Evolutionary conservation across 352 stramenopile genomes (phyloP).

Genomic region (Plasmopara muralis): DNA sequence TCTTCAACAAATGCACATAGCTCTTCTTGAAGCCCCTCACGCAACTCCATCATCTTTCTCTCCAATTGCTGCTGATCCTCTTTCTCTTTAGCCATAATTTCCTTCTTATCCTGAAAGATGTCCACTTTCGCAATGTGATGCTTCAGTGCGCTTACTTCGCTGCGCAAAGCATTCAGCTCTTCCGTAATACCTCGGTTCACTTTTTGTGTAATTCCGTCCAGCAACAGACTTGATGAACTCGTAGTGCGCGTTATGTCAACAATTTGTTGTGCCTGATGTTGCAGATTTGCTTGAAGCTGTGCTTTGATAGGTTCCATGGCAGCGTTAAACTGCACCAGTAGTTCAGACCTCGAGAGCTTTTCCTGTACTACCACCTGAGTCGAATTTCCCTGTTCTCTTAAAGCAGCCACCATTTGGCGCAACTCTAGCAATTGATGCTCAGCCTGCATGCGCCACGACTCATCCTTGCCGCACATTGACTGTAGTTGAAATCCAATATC

Average conservation of each 20-base stretch:
- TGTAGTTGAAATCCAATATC: slow-evolving; percentile 77
- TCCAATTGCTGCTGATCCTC: slow-evolving; percentile 18
- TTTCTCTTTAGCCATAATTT: slow-evolving; percentile 14
- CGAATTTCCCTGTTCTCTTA: slow-evolving; percentile 64
- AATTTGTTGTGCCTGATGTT: slow-evolving; percentile 73
- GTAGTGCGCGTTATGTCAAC: slow-evolving; percentile 51
- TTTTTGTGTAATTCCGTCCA: slow-evolving; percentile 60
- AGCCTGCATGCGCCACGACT: slow-evolving; percentile 78
- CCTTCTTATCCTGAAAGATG: slow-evolving; percentile 27
- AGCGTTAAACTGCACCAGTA: slow-evolving; percentile 77
- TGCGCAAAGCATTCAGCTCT: slow-evolving; percentile 43
- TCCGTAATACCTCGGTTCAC: slow-evolving; percentile 49
- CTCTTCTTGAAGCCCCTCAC: slow-evolving; percentile 15
- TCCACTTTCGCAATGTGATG: slow-evolving; percentile 39
- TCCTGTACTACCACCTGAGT: slow-evolving; percentile 60
- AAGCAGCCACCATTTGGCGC: slow-evolving; percentile 57
- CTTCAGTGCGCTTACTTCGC: slow-evolving; percentile 54
- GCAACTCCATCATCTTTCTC: slow-evolving; percentile 13
- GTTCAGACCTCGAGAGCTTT: slow-evolving; percentile 62
- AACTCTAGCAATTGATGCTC: slow-evolving; percentile 78
- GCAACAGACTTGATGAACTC: slow-evolving; percentile 48
- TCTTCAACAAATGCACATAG: slow-evolving; percentile 12
- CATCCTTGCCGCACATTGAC: slow-evolving; percentile 79
- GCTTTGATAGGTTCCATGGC: slow-evolving; percentile 76
- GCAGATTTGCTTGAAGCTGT: slow-evolving; percentile 59